Base-by-base conservation (phyloP, 2,329 filamentous ascomycete genomes). In the Colletotrichum filicis region DNA sequence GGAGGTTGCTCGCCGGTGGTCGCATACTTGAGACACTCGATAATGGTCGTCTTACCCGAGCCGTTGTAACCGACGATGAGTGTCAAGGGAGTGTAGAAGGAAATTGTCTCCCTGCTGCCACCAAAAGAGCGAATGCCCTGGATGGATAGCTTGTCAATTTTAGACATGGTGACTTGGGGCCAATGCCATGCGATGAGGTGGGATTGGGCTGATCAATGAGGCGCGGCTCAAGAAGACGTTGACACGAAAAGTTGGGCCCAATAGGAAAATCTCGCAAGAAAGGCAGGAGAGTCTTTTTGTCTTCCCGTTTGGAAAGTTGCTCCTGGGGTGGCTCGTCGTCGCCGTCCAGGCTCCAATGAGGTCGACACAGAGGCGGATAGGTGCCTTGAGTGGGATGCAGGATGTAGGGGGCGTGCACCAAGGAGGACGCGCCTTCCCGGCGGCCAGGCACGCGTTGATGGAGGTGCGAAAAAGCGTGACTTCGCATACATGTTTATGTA, bases 41-140 rank as follows among this genome's bases (percentile, higher is more conserved):
- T 99, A 80, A 99, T 98, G 71, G 97, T 98, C 11, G 97, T 99
- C 86, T 99, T 99, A 74, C 97, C 97, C 1, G 96, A 98, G 68
- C 97, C 97, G 85, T 99, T 99, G 83, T 95, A 94, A 71, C 97
- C 97, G 71, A 99, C 97, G 77, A 99, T 99, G 74, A 99, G 89
- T 14, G 97, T 99, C 69, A 99, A 88, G 30, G 97, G 97, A 0
- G 94, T 93, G 76, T 95, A 92, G 82, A 99, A 98, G 77, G 93
- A 89, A 74, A 98, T 97, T 49, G 90, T 92, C 83, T 98, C 94
- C 76, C 89, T 89, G 56, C 88, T 87, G 57, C 73, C 73, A 82
- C 93, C 93, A 82, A 98, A 98, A 70, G 96, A 98, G 77, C 96
- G 94, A 77, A 90, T 83, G 76, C 95, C 96, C 80, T 92, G 85